Evolutionary conservation across 2,329 filamentous ascomycete species (phyloP).

Genomic region (Kalmusia sp.): DNA sequence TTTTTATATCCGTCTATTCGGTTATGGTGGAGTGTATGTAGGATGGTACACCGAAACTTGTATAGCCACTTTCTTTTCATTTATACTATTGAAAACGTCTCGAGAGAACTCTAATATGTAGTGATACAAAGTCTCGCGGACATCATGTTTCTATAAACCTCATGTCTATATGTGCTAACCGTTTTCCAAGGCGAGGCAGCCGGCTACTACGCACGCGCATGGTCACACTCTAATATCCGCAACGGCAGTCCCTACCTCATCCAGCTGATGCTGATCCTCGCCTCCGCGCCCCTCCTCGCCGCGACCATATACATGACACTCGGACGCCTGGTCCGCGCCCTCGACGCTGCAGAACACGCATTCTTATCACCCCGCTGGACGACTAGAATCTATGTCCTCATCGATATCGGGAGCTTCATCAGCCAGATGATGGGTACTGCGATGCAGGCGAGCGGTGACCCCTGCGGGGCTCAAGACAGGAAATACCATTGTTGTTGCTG

Average conservation of each 20-base stretch:
- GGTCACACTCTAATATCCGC: conserved; percentile 20
- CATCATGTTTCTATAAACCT: too few relatives aligned
- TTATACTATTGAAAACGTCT: too few relatives aligned
- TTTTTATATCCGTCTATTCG: too few relatives aligned
- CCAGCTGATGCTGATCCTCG: conserved; percentile 53
- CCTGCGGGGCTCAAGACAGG: conserved; percentile 12
- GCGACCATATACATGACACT: conserved; percentile 59
- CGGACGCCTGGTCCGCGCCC: conserved; percentile 50
- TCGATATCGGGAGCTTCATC: conserved; percentile 28
- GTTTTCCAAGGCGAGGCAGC: conserved; percentile 22
- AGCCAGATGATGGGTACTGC: conserved; percentile 27
- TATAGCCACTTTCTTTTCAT: too few relatives aligned
- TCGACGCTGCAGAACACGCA: conserved; percentile 47
- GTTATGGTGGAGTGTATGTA: too few relatives aligned
- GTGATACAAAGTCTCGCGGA: too few relatives aligned
- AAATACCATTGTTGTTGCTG: conserved; percentile 18
- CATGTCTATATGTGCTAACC: neutral
- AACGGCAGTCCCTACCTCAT: conserved; percentile 47
- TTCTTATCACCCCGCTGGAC: conserved; percentile 46
- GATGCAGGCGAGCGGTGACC: conserved; percentile 21
- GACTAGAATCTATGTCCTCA: conserved; percentile 26
- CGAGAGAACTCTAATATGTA: too few relatives aligned
- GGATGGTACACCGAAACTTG: too few relatives aligned
- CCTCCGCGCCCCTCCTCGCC: conserved; percentile 58
- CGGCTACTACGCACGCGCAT: conserved; percentile 25